Base-by-base conservation (phyloP, 805 yeast species). In the Candida ulmi region DNA sequence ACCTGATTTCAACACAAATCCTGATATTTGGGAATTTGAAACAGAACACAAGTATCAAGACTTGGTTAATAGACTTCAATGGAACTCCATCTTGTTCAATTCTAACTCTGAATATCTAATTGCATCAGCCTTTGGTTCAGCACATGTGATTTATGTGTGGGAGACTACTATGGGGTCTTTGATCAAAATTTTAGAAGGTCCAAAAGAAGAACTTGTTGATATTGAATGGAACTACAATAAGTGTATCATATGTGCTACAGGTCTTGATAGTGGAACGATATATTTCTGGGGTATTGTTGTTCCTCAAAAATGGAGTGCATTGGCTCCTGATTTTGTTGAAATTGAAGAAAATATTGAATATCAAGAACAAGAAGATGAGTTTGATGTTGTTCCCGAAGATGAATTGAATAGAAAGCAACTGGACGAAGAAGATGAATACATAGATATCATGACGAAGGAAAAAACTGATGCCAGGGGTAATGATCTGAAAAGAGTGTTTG, bases 241-340 rank as follows among this genome's bases (percentile, higher is more conserved):
- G 39, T 87, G 95, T 59, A 66, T 75, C 44, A 78, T 91, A 26
- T 83, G 83, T 9, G 83, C 95, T 15, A 84, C 86, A 23, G 96
- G 97, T 0, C 64, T 86, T 39, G 98, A 90, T 54, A 69, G 85
- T 25, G 97, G 97, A 1, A 69, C 78, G 29, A 73, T 90, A 2
- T 88, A 85, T 55, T 57, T 84, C 30, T 91, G 97, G 96, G 75
- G 83, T 36, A 73, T 86, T 9, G 74, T 75, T 30, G 76, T 85
- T 17, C 95, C 95, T 1, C 96, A 88, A 52, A 84, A 86, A 62
- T 90, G 98, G 98, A 83, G 95, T 60, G 95, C 97, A 1, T 66
- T 90, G 51, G 97, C 97, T 0, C 97, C 97, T 1, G 98, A 91
- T 59, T 90, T 91, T 57, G 95, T 84, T 35, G 97, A 90, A 59